phyloP scores from a whole-genome alignment of 2,329 filamentous ascomycete species.

The Diplodia mutila region DNA sequence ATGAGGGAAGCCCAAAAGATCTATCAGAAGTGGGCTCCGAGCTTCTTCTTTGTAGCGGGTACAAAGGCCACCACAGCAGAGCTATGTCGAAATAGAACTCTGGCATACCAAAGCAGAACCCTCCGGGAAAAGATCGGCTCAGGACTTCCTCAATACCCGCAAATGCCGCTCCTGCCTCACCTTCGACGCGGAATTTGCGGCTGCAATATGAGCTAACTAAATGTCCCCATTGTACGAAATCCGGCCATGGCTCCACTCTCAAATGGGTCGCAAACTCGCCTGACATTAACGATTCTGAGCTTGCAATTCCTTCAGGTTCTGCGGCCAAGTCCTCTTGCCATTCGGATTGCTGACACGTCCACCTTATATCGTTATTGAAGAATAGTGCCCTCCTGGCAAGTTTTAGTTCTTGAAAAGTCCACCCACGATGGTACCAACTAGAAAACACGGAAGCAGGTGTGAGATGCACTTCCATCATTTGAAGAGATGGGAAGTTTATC shows the following conservation, averaged over 20 bases:
- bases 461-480: not conserved
- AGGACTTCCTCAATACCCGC: not conserved
- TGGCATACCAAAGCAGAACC: not conserved
- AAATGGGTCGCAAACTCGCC: not conserved
- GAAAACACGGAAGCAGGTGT: rapidly evolving
- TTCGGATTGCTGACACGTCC: not conserved
- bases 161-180: not conserved
- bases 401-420: not conserved
- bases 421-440: not conserved
- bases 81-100: not conserved
- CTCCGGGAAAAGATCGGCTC: not conserved
- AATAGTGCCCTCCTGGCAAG: not conserved
- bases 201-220: rapidly evolving
- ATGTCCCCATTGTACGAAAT: not conserved
- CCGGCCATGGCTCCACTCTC: not conserved
- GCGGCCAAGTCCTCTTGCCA: not conserved
- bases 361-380: not conserved
- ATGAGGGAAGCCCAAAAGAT: not conserved
- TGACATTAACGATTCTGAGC: not conserved
- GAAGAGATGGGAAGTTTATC: not conserved
- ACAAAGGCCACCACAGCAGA: not conserved
- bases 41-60: not conserved
- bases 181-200: not conserved
- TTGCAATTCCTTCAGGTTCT: not conserved
- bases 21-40: not conserved